Conservation (phyloP, 768 basidiomycete genomes). For the Tylopilus sp. region DNA sequence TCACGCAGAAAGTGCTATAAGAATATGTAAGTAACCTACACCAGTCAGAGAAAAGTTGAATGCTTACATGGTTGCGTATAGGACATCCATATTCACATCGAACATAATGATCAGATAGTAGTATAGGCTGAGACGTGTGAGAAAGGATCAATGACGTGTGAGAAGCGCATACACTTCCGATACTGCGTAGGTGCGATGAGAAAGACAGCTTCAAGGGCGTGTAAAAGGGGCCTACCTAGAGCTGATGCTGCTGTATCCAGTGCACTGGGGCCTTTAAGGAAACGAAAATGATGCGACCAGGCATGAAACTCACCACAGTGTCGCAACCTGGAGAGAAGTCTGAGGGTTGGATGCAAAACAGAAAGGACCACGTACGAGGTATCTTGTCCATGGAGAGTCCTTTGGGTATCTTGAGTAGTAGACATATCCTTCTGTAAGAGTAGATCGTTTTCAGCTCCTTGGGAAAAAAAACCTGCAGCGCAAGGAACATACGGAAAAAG, state of each 20-base stretch:
- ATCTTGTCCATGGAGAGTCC: conserved; percentile 17
- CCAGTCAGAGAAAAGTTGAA: neutral
- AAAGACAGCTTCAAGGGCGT: neutral
- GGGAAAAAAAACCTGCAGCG: neutral
- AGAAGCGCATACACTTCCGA: conserved; percentile 23
- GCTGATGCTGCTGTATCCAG: conserved; percentile 26
- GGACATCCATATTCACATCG: conserved; percentile 18
- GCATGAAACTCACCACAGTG: conserved; percentile 15
- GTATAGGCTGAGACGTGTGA: conserved; percentile 25
- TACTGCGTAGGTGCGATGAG: conserved; percentile 19
- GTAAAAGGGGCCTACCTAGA: conserved; percentile 19
- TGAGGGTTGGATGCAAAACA: neutral
- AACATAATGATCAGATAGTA: conserved; percentile 27
- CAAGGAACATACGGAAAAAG: conserved; percentile 29
- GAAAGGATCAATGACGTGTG: neutral
- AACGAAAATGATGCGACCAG: neutral
- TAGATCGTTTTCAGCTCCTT: neutral
- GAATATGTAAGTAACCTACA: conserved; percentile 1
- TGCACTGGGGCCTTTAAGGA: conserved; percentile 6
- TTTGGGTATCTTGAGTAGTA: conserved; percentile 28
- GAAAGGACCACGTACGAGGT: conserved; percentile 14
- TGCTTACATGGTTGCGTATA: conserved; percentile 28
- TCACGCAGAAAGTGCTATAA: conserved; percentile 30
- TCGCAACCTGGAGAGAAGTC: conserved; percentile 15
- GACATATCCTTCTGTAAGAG: conserved; percentile 24